Base-by-base conservation (phyloP, 1,284 basidiomycete genomes). In the Ganoderma resinaceum region DNA sequence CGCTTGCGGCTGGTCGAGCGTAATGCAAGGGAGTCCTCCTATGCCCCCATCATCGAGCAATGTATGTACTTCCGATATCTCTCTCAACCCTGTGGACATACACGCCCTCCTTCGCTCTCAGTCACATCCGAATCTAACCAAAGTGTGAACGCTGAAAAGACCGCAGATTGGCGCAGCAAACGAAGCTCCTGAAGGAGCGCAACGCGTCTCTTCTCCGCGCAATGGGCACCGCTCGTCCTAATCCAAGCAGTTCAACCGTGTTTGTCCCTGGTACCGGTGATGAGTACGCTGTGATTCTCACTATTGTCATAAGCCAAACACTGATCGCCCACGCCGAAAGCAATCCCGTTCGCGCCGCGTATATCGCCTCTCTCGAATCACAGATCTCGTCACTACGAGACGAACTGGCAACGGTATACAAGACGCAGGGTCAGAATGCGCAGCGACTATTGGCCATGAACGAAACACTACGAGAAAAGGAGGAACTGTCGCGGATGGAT, bases 371-470 rank as follows among this genome's bases (percentile, higher is more conserved):
- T 18, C 89, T 99, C 63, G 96, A 99, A 80, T 91, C 92, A 2
- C 96, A 99, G 78, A 94, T 99, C 78, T 94, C 95, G 2, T 90
- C 93, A 7, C 85, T 97, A 59, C 90, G 96, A 33, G 93, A 95
- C 75, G 97, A 99, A 79, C 85, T 99, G 53, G 93, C 96, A 2
- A 93, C 92, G 7, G 90, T 98, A 2, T 99, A 99, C 86, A 97
- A 98, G 80, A 95, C 95, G 0, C 97, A 99, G 78, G 94, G 95
- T 0, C 95, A 97, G 81, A 98, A 98, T 79, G 95, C 96, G 1
- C 97, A 98, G 78, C 87, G 95, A 49, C 85, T 97, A 16, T 86
- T 99, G 18, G 87, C 93, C 8, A 95, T 99, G 91, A 97, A 95
- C 71, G 97, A 99, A 80, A 94, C 94, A 0, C 84, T 99, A 9